Conservation (phyloP, 83 land plant genomes). For the Larix sibirica region DNA sequence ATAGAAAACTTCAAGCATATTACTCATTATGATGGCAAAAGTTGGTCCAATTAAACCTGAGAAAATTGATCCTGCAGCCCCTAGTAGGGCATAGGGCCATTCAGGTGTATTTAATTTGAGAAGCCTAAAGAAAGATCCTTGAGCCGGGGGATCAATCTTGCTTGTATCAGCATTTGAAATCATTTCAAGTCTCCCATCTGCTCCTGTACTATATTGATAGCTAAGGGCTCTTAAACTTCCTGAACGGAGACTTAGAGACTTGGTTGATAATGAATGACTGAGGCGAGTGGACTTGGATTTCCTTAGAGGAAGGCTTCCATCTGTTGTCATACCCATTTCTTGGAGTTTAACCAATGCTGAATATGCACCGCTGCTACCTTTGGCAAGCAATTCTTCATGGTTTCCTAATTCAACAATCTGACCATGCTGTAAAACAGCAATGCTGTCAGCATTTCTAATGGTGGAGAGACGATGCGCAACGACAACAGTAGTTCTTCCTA, state of each 20-base stretch:
- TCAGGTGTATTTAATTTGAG: constrained; percentile 90
- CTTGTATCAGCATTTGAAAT: constrained; percentile 64
- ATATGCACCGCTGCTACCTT: constrained; percentile 75
- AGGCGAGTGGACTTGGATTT: constrained; percentile 63
- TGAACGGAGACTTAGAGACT: constrained; percentile 65
- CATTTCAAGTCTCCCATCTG: constrained; percentile 83
- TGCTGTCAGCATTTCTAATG: constrained; percentile 85
- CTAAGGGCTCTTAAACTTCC: constrained; percentile 64
- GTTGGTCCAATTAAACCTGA: constrained; percentile 94
- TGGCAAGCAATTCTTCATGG: constrained; percentile 79
- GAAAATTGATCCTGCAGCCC: constrained; percentile 84
- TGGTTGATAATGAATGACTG: constrained; percentile 76
- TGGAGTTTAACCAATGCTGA: constrained; percentile 82
- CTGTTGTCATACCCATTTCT: constrained; percentile 70
- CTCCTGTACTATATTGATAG: constrained; percentile 73
- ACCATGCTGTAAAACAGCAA: constrained; percentile 90
- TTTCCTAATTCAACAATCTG: constrained; percentile 88
- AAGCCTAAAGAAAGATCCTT: constrained; percentile 71
- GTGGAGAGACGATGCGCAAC: constrained; percentile 96
- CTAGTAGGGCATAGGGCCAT: constrained; percentile 92
- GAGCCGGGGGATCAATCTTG: constrained; percentile 47
- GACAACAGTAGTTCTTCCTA: constrained; percentile 93
- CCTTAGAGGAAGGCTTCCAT: constrained; percentile 47
- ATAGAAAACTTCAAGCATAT: constrained; percentile 94
- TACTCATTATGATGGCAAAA: constrained; percentile 92